Percentiles rank a stretch among this genome's conserved stretches.
phyloP scores from a whole-genome alignment of 2,329 filamentous ascomycete species.

The Hypoxylon rubiginosum region DNA sequence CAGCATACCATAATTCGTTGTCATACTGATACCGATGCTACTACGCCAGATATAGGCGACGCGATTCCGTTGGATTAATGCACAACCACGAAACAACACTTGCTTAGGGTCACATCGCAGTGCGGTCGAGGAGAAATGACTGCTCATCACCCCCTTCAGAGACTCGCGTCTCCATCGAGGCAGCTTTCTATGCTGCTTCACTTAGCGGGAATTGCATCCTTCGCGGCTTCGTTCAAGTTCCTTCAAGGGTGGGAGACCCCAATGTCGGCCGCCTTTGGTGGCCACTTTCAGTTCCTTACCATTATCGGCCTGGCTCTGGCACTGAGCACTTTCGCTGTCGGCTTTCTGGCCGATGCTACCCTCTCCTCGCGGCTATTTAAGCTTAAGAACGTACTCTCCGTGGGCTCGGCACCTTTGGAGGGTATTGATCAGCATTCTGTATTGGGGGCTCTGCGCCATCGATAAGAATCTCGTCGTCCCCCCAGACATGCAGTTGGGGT shows the following conservation, averaged over 20 bases:
- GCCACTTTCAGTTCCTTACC: slow-evolving; percentile 79
- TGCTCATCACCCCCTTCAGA: slow-evolving; percentile 75
- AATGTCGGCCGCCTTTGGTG: slow-evolving; percentile 72
- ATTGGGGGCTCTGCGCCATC: slow-evolving; percentile 76
- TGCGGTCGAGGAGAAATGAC: slow-evolving; percentile 52
- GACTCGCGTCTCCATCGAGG: slow-evolving; percentile 74
- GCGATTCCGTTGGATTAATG: neutral
- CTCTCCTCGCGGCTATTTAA: slow-evolving; percentile 70
- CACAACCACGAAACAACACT: neutral
- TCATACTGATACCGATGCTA: slow-evolving; percentile 6
- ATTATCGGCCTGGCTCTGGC: slow-evolving; percentile 77
- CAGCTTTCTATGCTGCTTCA: slow-evolving; percentile 74
- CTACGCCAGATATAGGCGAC: neutral
- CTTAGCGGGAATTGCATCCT: slow-evolving; percentile 65
- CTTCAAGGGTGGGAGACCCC: slow-evolving; percentile 63
- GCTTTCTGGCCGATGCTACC: slow-evolving; percentile 74
- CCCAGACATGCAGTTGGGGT: slow-evolving; percentile 67
- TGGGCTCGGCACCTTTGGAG: slow-evolving; percentile 77
- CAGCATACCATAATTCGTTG: neutral
- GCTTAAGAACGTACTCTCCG: slow-evolving; percentile 75
- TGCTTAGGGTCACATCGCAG: neutral
- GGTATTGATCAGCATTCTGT: slow-evolving; percentile 78
- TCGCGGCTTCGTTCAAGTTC: slow-evolving; percentile 67
- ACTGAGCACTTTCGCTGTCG: slow-evolving; percentile 71
- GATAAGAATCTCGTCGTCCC: slow-evolving; percentile 67